Conservation (phyloP, 1,139 yeast species). For the Pichia sp. region DNA sequence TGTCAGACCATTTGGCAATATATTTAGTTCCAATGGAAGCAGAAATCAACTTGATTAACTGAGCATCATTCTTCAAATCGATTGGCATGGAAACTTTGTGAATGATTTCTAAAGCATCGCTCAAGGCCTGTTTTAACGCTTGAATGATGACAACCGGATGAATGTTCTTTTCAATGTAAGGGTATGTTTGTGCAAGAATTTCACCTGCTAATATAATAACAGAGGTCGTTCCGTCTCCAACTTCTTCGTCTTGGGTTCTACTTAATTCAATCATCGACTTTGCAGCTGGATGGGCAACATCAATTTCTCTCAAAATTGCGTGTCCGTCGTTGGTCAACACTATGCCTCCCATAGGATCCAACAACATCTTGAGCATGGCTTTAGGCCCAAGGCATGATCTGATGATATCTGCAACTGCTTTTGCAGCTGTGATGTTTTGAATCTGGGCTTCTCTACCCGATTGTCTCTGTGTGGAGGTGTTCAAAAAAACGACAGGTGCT, state of each 20-base stretch:
- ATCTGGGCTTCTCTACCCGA: conserved; percentile 97
- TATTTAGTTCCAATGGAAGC: conserved; percentile 96
- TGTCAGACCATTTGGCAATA: conserved; percentile 83
- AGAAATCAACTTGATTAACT: conserved; percentile 79
- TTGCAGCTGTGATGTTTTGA: conserved; percentile 96
- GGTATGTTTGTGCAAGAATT: conserved; percentile 90
- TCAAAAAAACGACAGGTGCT: conserved; percentile 71
- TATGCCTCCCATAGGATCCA: conserved; percentile 99
- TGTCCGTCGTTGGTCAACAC: conserved; percentile 98
- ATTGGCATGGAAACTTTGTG: conserved; percentile 82
- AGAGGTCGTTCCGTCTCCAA: conserved; percentile 97
- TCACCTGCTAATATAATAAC: conserved; percentile 96
- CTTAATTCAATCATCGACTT: conserved; percentile 96
- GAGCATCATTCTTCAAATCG: conserved; percentile 76
- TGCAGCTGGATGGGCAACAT: conserved; percentile 96
- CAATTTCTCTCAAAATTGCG: conserved; percentile 84
- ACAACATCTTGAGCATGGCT: conserved; percentile 96
- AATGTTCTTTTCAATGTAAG: conserved; percentile 87
- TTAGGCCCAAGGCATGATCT: conserved; percentile 99
- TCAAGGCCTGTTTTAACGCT: conserved; percentile 86
- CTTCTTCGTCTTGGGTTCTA: conserved; percentile 98
- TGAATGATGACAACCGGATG: conserved; percentile 96
- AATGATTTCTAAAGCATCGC: conserved; percentile 85
- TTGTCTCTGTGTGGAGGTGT: conserved; percentile 89
- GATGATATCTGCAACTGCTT: conserved; percentile 95